Base-by-base conservation (phyloP, 352 stramenopile species). In the Pythium coloratum region DNA sequence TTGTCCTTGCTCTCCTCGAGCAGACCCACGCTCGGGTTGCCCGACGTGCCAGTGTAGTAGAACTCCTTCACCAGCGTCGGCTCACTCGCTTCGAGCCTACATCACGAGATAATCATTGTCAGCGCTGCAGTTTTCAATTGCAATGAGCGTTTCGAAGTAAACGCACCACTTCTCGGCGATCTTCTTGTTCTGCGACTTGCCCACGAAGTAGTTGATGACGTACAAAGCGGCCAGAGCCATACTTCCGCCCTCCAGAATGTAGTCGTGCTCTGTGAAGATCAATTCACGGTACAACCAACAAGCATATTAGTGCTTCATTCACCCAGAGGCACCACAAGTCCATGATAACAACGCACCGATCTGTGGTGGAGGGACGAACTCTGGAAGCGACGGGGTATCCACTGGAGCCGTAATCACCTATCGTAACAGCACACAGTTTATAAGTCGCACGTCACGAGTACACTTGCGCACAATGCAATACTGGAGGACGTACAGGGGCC, bases 1-100 rank as follows among this genome's bases (percentile, higher is more conserved):
- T 90, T 92, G 74, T 70, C 84, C 64, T 76, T 80, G 63, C 77
- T 87, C 62, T 94, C 85, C 42, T 91, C 83, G 10, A 92, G 74
- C 16, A 94, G 65, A 12, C 83, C 85, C 9, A 91, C 76, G 1
- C 71, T 71, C 14, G 87, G 80, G 44, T 87, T 68, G 12, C 80
- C 77, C 6, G 83, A 89, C 12, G 76, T 75, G 14, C 81, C 81
- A 20, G 83, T 92, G 78, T 92, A 94, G 55, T 82, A 77, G 53
- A 94, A 94, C 67, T 91, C 80, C 44, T 86, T 83, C 30, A 77
- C 67, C 14, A 94, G 62, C 66, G 83, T 63, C 18, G 85, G 83
- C 58, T 94, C 83, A 36, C 78, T 78, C 46, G 80, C 77, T 30
- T 91, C 80, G 16, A 92, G 61, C 83, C 85, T 91, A 49, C 36